phyloP scores from a whole-genome alignment of 192 early-diverging fungal genomes.

The Paraglomus brasilianum region DNA sequence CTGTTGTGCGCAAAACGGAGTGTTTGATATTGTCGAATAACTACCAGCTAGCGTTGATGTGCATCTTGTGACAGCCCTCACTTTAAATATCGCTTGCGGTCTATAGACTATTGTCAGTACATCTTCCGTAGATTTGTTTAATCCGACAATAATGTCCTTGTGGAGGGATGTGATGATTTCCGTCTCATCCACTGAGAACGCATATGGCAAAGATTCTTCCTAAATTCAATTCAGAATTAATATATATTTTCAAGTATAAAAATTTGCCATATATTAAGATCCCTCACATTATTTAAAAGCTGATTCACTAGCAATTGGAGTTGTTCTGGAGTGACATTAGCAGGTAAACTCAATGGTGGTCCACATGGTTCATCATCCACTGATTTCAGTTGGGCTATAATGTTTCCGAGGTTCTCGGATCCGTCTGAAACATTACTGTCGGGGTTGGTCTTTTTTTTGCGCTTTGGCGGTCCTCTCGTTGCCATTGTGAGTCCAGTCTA shows the following conservation, averaged over 20 bases:
- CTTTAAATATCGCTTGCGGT: conserved; percentile 94
- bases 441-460: conserved; percentile 33
- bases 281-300: conserved; percentile 73
- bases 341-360: conserved; percentile 87
- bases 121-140: conserved; percentile 83
- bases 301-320: conserved; percentile 87
- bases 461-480: conserved; percentile 22
- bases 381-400: conserved; percentile 81
- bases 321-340: conserved; percentile 80
- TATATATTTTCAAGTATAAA: conserved; percentile 11
- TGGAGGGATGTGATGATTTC: conserved; percentile 78
- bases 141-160: conserved; percentile 75
- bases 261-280: neutral
- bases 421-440: conserved; percentile 33
- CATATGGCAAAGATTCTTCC: conserved; percentile 90
- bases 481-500: too few species aligned
- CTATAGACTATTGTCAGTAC: conserved; percentile 88
- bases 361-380: conserved; percentile 76
- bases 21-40: neutral
- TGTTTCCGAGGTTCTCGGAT: conserved; percentile 36
- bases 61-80: conserved; percentile 91
- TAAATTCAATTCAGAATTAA: conserved; percentile 27
- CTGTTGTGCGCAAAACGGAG: neutral
- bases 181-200: conserved; percentile 85
- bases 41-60: conserved; percentile 77